These are phyloP conservation scores for Hymenoscyphus repandus DNA, from an alignment of 2,329 filamentous ascomycete genomes.

Conservation along the genomic window DNA sequence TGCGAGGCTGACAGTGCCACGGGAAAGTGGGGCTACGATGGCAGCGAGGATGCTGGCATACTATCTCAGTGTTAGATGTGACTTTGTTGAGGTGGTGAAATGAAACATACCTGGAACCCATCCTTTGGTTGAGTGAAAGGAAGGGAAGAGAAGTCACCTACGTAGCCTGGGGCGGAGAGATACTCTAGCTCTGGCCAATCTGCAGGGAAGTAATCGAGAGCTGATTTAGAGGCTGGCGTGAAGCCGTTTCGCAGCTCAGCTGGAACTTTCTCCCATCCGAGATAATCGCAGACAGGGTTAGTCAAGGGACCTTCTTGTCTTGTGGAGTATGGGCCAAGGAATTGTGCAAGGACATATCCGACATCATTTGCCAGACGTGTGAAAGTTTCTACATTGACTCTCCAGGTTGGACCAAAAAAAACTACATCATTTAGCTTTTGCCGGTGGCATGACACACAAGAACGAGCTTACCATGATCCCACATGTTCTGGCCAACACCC, in stretches of 20 bases:
- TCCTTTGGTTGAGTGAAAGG: too few species aligned
- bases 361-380: constrained; percentile 20
- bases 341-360: too few species aligned
- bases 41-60: constrained; percentile 39
- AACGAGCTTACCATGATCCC: too few species aligned
- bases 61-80: too few species aligned
- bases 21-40: constrained; percentile 37
- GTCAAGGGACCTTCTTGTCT: constrained; percentile 9
- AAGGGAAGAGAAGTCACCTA: too few species aligned
- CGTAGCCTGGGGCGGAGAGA: constrained; percentile 34
- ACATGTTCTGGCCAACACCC: constrained; percentile 47
- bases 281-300: constrained; percentile 28
- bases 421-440: too few species aligned
- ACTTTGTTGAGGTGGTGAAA: too few species aligned
- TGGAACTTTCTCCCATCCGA: constrained; percentile 33
- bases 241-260: constrained; percentile 26
- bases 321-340: constrained; percentile 10
- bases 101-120: too few species aligned
- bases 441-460: too few species aligned
- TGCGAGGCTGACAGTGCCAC: constrained; percentile 39
- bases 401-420: too few species aligned
- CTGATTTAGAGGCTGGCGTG: constrained; percentile 32
- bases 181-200: constrained; percentile 24
- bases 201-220: constrained; percentile 32
- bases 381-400: too few species aligned